A percentile compares a stretch with the other conserved stretches of the same genome.
These are phyloP conservation scores for Mollisiaceae sp. DNA, from an alignment of 2,329 filamentous ascomycete species.

Conservation along the genomic window DNA sequence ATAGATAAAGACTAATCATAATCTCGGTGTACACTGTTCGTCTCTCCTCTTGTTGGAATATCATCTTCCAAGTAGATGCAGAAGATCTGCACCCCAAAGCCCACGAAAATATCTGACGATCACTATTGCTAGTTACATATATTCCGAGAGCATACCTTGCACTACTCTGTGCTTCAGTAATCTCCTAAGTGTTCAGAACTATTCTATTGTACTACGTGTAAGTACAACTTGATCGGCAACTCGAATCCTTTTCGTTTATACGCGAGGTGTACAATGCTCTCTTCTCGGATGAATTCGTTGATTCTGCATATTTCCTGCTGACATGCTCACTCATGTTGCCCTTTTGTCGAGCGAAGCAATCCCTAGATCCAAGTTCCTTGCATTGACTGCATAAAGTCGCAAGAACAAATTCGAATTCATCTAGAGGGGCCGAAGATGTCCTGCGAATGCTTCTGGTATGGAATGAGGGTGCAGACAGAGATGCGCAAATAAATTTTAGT, in stretches of 20 bases:
- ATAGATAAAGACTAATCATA: neutral
- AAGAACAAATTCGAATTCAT: too few relatives aligned
- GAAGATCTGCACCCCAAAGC: neutral
- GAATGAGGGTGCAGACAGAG: too few relatives aligned
- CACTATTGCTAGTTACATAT: neutral
- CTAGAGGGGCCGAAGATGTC: too few relatives aligned
- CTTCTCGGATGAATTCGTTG: too few relatives aligned
- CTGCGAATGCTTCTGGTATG: too few relatives aligned
- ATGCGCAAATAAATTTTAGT: too few relatives aligned
- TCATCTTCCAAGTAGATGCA: neutral
- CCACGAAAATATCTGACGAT: neutral
- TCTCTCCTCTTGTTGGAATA: neutral
- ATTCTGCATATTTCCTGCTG: too few relatives aligned
- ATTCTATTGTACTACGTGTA: neutral
- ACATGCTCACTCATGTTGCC: too few relatives aligned
- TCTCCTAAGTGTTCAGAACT: neutral
- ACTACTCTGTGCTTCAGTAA: neutral
- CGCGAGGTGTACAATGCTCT: neutral
- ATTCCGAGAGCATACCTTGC: neutral
- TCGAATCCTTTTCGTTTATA: neutral
- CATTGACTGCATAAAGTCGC: too few relatives aligned
- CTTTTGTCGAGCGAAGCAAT: too few relatives aligned
- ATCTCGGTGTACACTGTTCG: neutral
- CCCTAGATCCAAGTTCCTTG: too few relatives aligned
- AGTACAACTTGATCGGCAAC: neutral